Base-by-base conservation (phyloP, 83 land plant genomes). In the Picea abies region DNA sequence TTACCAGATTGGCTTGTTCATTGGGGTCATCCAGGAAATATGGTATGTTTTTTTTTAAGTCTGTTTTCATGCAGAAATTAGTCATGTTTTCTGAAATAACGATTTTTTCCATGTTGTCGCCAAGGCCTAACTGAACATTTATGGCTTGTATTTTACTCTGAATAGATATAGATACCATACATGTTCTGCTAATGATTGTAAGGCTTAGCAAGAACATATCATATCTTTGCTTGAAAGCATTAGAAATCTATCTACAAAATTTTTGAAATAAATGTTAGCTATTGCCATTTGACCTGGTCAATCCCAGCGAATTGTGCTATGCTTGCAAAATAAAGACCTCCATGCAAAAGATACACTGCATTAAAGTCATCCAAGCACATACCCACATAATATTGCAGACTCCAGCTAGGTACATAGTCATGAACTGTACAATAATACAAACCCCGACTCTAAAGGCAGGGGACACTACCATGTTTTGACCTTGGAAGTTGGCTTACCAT, bases 11-110 rank as follows among this genome's bases (percentile, higher is more conserved):
- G 96, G 98, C 92, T 95, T 62, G 96, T 93, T 26, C 98, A 95
- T 35, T 95, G 98, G 98, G 98, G 98, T 52, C 98, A 95, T 83
- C 98, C 98, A 1, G 98, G 94, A 3, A 93, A 92, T 86, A 94
- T 94, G 97, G 97, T 93, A 86, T 20, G 70, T 56, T 56, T 75
- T n/a, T 75, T 75, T n/a, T 44, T 14, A 32, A 23, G 60, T 62
- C 4, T 22, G 60, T 47, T 44, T 17, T 75, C 2, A 11, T 56
- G 3, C 58, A 56, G 9, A 56, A 56, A 56, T 75, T 22, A 5
- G 44, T 75, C 29, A 75, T 29, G 14, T 60, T 23, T 79, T 60
- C 80, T 61, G 22, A 60, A 79, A 26, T 26, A 8, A 61, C 17
- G 16, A 5, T n/a, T 23, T 60, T 58, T 8, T 3, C 37, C 20